phyloP scores from a whole-genome alignment of 1,139 yeast genomes.

The Zhuliangozyma blackwelliae region DNA sequence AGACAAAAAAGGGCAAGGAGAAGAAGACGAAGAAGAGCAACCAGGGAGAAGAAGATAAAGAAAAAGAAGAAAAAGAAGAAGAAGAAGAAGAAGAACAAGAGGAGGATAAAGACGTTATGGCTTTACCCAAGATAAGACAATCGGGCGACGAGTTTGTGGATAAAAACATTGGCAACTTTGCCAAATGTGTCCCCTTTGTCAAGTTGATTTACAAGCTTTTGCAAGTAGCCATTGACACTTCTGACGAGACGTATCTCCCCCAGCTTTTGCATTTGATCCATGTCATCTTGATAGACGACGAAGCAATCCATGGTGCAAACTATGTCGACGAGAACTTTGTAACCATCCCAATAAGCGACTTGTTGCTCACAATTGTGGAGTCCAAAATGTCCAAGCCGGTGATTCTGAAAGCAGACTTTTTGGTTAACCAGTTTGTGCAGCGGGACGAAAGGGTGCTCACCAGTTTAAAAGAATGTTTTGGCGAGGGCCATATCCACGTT shows the following conservation, averaged over 20 bases:
- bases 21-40: constrained; percentile 15
- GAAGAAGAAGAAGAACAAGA: constrained; percentile 12
- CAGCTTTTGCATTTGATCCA: constrained; percentile 64
- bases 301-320: constrained; percentile 31
- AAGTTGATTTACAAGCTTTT: constrained; percentile 55
- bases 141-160: constrained; percentile 39
- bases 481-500: constrained; percentile 46
- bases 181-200: constrained; percentile 51
- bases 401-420: constrained; percentile 50
- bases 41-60: constrained; percentile 17
- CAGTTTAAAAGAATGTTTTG: constrained; percentile 53
- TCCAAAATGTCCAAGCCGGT: constrained; percentile 47
- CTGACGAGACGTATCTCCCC: constrained; percentile 52
- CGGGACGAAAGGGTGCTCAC: constrained; percentile 48
- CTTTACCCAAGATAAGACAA: constrained; percentile 26
- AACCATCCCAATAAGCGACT: constrained; percentile 52
- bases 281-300: constrained; percentile 59
- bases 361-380: constrained; percentile 48
- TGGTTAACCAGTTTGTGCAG: constrained; percentile 47
- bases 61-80: constrained; percentile 11
- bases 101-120: constrained; percentile 21
- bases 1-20: too few relatives aligned
- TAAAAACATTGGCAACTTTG: constrained; percentile 42
- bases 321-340: constrained; percentile 44
- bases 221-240: constrained; percentile 45